Conservation (phyloP, 805 yeast genomes). For the Wickerhamiella spandovensis region DNA sequence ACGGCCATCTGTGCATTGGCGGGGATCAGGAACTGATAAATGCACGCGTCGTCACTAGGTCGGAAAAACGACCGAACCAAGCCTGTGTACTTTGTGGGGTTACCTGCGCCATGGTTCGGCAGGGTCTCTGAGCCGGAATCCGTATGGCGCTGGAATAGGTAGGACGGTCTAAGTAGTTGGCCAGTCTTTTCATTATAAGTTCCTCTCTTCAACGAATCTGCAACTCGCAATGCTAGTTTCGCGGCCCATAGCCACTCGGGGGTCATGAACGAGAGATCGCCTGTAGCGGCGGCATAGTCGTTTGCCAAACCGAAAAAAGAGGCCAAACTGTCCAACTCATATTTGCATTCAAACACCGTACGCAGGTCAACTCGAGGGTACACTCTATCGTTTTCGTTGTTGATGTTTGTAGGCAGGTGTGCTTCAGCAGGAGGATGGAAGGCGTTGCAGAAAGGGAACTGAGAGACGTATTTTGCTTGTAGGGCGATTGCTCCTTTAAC, state of each 20-base stretch:
- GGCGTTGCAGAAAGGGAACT: slow-evolving; percentile 78
- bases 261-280: slow-evolving; percentile 29
- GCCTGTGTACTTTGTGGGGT: slow-evolving; percentile 64
- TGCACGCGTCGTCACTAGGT: slow-evolving; percentile 80
- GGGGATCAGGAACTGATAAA: slow-evolving; percentile 70
- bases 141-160: slow-evolving; percentile 62
- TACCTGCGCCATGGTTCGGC: slow-evolving; percentile 66
- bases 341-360: slow-evolving; percentile 75
- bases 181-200: slow-evolving; percentile 38
- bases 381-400: slow-evolving; percentile 38
- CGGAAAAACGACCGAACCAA: slow-evolving; percentile 71
- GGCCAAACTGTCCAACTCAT: slow-evolving; percentile 77
- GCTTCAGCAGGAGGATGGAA: slow-evolving; percentile 64
- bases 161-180: slow-evolving; percentile 34
- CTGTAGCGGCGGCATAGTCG: slow-evolving; percentile 47
- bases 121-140: slow-evolving; percentile 70
- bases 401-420: slow-evolving; percentile 8
- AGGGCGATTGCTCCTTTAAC: slow-evolving; percentile 69
- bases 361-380: slow-evolving; percentile 57
- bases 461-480: slow-evolving; percentile 50
- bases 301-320: slow-evolving; percentile 64
- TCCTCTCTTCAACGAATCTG: slow-evolving; percentile 20
- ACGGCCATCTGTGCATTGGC: slow-evolving; percentile 67
- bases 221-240: slow-evolving; percentile 35
- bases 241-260: slow-evolving; percentile 47